These are phyloP conservation scores for Stagonosporopsis tanaceti DNA, from an alignment of 2,329 filamentous ascomycete genomes.

Conservation along the genomic window DNA sequence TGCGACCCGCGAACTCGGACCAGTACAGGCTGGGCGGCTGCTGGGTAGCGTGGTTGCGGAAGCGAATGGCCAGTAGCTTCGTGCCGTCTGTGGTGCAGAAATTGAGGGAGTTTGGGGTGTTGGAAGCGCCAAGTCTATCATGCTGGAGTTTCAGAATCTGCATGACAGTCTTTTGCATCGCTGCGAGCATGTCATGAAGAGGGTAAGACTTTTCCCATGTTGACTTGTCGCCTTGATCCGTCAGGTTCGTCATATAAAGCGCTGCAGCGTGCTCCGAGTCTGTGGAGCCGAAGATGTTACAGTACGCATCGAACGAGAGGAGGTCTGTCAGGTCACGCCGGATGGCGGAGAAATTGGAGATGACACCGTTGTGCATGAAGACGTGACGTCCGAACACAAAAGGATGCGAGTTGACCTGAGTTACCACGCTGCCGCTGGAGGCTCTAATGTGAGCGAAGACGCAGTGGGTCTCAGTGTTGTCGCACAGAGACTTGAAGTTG, in stretches of 20 bases:
- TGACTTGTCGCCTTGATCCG: slow-evolving; percentile 46
- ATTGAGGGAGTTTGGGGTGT: slow-evolving; percentile 60
- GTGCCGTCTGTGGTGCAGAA: slow-evolving; percentile 61
- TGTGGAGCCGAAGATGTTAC: slow-evolving; percentile 59
- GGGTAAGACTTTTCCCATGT: slow-evolving; percentile 56
- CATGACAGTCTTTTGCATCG: slow-evolving; percentile 57
- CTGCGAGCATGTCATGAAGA: slow-evolving; percentile 53
- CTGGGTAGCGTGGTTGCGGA: slow-evolving; percentile 61
- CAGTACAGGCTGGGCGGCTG: slow-evolving; percentile 63
- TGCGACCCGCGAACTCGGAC: slow-evolving; percentile 59
- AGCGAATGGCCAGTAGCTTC: slow-evolving; percentile 60
- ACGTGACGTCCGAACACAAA: slow-evolving; percentile 63
- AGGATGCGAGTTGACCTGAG: slow-evolving; percentile 62
- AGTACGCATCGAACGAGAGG: slow-evolving; percentile 58
- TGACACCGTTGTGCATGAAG: slow-evolving; percentile 65
- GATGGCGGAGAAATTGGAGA: slow-evolving; percentile 57
- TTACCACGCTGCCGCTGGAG: slow-evolving; percentile 57
- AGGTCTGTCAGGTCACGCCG: slow-evolving; percentile 56
- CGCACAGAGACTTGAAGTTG: slow-evolving; percentile 62
- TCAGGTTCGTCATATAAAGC: slow-evolving; percentile 58
- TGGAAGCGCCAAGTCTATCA: slow-evolving; percentile 48
- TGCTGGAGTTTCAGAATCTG: slow-evolving; percentile 59
- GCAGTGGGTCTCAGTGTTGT: slow-evolving; percentile 60
- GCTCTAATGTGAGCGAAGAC: slow-evolving; percentile 64
- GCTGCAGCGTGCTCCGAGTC: slow-evolving; percentile 63